These are phyloP conservation scores for Chloranthus sessilifolius DNA, from an alignment of 164 flowering plant species.

Conservation along the genomic window DNA sequence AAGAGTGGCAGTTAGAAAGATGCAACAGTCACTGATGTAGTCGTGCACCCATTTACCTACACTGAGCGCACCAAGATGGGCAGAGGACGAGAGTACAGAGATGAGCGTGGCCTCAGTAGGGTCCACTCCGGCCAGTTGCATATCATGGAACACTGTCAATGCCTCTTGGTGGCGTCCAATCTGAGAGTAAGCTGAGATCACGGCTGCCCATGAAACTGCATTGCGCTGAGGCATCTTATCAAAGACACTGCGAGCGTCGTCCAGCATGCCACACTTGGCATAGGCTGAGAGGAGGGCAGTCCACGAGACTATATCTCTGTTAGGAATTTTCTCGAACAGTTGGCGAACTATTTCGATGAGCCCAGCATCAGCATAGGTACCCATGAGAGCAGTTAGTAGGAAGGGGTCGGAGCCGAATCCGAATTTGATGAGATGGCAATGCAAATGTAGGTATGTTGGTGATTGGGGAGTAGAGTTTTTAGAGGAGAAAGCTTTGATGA, in stretches of 20 bases:
- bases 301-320: slow-evolving; percentile 8
- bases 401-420: slow-evolving; percentile 9
- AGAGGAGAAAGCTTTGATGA: slow-evolving; percentile 9
- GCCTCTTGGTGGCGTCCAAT: slow-evolving; percentile 34
- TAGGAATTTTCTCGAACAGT: slow-evolving; percentile 8
- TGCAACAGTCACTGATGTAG: slow-evolving; percentile 22
- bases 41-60: slow-evolving; percentile 35
- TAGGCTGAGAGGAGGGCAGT: slow-evolving; percentile 12
- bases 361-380: slow-evolving; percentile 6
- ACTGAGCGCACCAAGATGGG: slow-evolving; percentile 36
- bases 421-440: slow-evolving; percentile 7
- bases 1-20: slow-evolving; percentile 29
- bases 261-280: slow-evolving; percentile 10
- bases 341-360: not conserved
- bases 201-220: slow-evolving; percentile 11
- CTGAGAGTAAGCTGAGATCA: slow-evolving; percentile 27
- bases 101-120: slow-evolving; percentile 39
- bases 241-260: slow-evolving; percentile 5
- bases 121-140: slow-evolving; percentile 18
- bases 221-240: slow-evolving; percentile 11
- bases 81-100: slow-evolving; percentile 37
- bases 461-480: slow-evolving; percentile 5
- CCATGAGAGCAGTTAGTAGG: slow-evolving; percentile 6
- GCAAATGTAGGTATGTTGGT: slow-evolving; percentile 5
- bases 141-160: slow-evolving; percentile 22